Evolutionary conservation across 345 rosid species (phyloP).

Genomic region (Lenwebbia sp.): DNA sequence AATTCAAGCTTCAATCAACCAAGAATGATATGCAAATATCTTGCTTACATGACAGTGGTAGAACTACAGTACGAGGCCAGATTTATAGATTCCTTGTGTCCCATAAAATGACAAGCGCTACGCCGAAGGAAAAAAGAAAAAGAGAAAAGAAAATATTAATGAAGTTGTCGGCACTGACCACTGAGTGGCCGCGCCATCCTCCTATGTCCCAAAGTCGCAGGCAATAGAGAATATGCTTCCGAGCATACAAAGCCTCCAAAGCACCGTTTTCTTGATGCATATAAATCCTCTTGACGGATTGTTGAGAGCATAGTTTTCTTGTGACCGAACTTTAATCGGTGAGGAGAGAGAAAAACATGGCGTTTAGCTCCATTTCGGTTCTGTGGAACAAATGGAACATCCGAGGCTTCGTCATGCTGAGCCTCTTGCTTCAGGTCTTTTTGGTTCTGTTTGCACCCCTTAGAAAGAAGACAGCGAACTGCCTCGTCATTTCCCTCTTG

Average conservation of each 20-base stretch:
- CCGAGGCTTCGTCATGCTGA: accelerated
- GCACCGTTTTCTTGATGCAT: neutral
- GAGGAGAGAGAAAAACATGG: neutral
- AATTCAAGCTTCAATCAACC: no score
- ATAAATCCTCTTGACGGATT: neutral
- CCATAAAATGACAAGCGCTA: no score
- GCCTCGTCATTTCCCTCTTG: accelerated
- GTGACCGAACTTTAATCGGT: neutral
- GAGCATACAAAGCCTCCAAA: neutral
- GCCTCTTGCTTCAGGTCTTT: neutral
- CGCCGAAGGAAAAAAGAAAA: no score
- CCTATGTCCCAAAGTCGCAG: no score
- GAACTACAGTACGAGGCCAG: no score
- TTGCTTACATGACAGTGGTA: no score
- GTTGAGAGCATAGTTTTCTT: neutral
- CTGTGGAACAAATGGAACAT: neutral
- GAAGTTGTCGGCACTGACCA: no score
- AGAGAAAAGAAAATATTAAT: no score
- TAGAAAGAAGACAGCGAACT: accelerated
- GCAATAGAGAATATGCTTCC: no score
- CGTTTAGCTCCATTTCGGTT: neutral
- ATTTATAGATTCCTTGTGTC: no score
- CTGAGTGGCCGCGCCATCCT: no score
- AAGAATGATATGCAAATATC: no score
- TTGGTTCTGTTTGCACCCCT: neutral